These are phyloP conservation scores for Arthrobotrys sinensis DNA, from an alignment of 2,329 filamentous ascomycete species.

Conservation along the genomic window DNA sequence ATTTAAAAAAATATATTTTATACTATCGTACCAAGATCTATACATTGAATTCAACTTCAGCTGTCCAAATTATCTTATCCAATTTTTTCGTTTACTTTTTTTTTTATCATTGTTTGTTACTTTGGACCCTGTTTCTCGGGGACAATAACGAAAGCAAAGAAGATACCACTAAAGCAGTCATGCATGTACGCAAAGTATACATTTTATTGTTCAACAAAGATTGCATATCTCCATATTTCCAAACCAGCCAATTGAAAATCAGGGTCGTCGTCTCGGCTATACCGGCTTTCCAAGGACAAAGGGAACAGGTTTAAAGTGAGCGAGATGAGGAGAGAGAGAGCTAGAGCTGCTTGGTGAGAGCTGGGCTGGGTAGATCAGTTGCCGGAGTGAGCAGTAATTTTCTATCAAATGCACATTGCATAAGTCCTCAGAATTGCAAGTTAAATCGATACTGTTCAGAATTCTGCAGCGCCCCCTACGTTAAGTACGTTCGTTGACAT, in stretches of 20 bases:
- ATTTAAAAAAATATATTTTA: slow-evolving; percentile 25
- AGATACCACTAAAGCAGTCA: slow-evolving; percentile 6
- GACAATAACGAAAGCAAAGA: slow-evolving; percentile 1
- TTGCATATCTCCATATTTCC: slow-evolving; percentile 17
- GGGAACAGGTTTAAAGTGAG: background rate
- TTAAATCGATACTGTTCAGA: slow-evolving; percentile 5
- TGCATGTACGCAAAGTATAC: slow-evolving; percentile 6
- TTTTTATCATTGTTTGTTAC: slow-evolving; percentile 11
- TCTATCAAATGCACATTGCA: slow-evolving; percentile 21
- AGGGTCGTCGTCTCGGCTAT: background rate
- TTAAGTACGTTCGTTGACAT: slow-evolving; percentile 21
- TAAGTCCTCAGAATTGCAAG: background rate
- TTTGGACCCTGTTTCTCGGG: slow-evolving; percentile 13
- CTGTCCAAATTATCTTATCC: slow-evolving; percentile 28
- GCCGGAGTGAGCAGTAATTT: background rate
- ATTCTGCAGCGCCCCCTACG: slow-evolving; percentile 15
- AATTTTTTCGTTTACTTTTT: slow-evolving; percentile 17
- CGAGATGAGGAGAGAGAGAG: background rate
- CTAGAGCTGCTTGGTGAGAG: background rate
- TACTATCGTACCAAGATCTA: slow-evolving; percentile 19
- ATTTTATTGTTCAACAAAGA: slow-evolving; percentile 2
- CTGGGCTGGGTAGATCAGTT: slow-evolving; percentile 1
- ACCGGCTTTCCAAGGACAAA: background rate
- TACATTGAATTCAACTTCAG: slow-evolving; percentile 54
- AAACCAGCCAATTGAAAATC: slow-evolving; percentile 3